Evolutionary conservation across 1,139 yeast species (phyloP), one percentile per base, ranked within the genome.

Genomic region (Scheffersomyces cryptocercus): DNA sequence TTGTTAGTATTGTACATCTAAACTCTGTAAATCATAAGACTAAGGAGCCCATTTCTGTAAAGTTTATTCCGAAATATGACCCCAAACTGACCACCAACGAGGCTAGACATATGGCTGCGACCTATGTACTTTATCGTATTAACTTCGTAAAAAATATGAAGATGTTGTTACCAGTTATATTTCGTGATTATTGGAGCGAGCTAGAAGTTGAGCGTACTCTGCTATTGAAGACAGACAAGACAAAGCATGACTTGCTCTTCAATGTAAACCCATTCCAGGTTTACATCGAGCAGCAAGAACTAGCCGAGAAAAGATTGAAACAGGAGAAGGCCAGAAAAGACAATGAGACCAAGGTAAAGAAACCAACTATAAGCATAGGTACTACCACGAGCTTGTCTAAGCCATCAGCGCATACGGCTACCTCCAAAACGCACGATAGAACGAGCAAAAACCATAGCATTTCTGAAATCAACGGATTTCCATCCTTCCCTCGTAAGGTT

Each of bases 101-200:
- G 55, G 97, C 98, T 2, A 76, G 97, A 40, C 96, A 91, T 61
- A 78, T 79, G 58, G 89, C 91, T 1, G 97, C 99, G 0, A 91
- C 97, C 0, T 88, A 85, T 56, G 91, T 93, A 0, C 63, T 93
- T 49, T 91, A 83, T 59, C 72, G 97, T 28, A 76, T 93, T 12
- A 85, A 91, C 31, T 88, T 82, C 48, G 83, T 84, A 52, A 89
- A 90, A 53, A 90, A 88, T 58, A 66, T 91, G 67, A 88, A 87
- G 53, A 84, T 90, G 90, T 84, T 89, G 55, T 72, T 93, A 20
- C 98, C 98, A 0, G 81, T 85, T 4, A 82, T 85, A 28, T 96
- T 89, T 59, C 81, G 88, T 50, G 79, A 79, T 40, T 72, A 88
- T 35, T 93, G 98, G 98, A 64, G 73, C 14, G 81, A 78, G 32